Evolutionary conservation across 2,329 filamentous ascomycete genomes (phyloP), one percentile per base, ranked within the genome.

Genomic region (Pestalotiopsis sp.): DNA sequence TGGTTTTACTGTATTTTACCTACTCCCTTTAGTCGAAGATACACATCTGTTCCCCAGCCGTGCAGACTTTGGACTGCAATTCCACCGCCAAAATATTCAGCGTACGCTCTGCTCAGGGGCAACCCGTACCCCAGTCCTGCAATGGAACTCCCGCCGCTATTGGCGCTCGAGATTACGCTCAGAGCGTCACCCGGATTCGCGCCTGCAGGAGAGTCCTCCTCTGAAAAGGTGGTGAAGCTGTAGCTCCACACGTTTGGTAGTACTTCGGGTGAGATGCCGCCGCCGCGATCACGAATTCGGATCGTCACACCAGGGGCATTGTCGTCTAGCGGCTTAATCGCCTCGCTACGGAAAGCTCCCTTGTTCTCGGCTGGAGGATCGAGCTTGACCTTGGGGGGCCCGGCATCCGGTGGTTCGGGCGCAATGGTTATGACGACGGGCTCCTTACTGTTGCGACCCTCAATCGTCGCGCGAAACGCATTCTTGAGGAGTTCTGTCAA

Each of bases 401-500:
- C 72, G 1, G 71, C 72, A 69, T 76, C 75, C 14, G 83, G 79
- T 1, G 86, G 88, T 72, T 91, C 88, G 0, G 88, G 93, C 0
- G 95, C 95, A 70, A 99, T 96, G 14, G 96, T 99, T 69, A 98
- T 91, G 72, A 97, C 93, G 55, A 99, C 87, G 1, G 95, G 93
- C 72, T 97, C 92, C 57, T 88, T 86, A 73, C 92, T 91, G 75
- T 89, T 91, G n/a, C 90, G 90, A 68, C 88, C 91, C 80, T 99
- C 96, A 11, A 98, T 91, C 0, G 94, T 97, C 3, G 96, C 95
- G 58, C 96, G 90, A 83, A 98, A 99, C 1, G 95, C 93, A 77
- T 99, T 99, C 81, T 99, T 99, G 69, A 99, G 87, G 1, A 99
- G 87, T 80, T 99, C 96, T 0, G 95, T 99, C 72, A 98, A 89